Evolutionary conservation across 2,329 filamentous ascomycete species (phyloP).

Genomic region (Ascomycota sp.): DNA sequence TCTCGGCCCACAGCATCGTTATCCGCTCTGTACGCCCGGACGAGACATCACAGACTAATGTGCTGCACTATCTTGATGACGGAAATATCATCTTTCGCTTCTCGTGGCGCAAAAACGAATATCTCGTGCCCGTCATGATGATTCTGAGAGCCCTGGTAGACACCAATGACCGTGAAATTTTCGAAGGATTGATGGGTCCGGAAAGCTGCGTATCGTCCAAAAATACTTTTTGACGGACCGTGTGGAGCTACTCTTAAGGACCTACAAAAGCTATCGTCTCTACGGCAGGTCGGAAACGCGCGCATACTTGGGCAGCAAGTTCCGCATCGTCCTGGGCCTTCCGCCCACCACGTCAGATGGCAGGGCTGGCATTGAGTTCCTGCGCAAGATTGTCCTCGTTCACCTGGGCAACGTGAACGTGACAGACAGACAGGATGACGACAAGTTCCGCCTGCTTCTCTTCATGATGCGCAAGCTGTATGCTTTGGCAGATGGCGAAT

Average conservation of each 20-base stretch:
- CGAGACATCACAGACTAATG: constrained; percentile 93
- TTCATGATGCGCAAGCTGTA: constrained; percentile 97
- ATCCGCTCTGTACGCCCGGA: constrained; percentile 88
- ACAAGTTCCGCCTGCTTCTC: constrained; percentile 85
- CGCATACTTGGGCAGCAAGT: constrained; percentile 76
- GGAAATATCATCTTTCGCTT: constrained; percentile 95
- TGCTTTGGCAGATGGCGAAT: constrained; percentile 77
- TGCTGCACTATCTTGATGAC: constrained; percentile 85
- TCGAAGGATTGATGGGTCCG: constrained; percentile 73
- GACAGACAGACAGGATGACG: constrained; percentile 61
- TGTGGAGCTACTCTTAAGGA: constrained; percentile 75
- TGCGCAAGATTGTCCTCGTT: constrained; percentile 75
- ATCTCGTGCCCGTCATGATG: constrained; percentile 91
- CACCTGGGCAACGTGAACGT: constrained; percentile 77
- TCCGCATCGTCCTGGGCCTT: constrained; percentile 70
- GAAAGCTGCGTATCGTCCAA: constrained; percentile 56
- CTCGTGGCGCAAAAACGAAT: constrained; percentile 95
- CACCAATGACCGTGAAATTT: constrained; percentile 92
- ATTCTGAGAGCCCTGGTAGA: constrained; percentile 85
- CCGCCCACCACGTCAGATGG: constrained; percentile 70
- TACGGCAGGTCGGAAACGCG: constrained; percentile 68
- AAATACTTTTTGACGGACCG: constrained; percentile 86
- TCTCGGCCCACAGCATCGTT: constrained; percentile 79
- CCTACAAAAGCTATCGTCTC: constrained; percentile 77
- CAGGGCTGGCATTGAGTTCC: constrained; percentile 76